Percentiles rank a stretch among this genome's conserved stretches.
phyloP scores from a whole-genome alignment of 2,329 filamentous ascomycete genomes.

The Lasiodiplodia hormozganensis region DNA sequence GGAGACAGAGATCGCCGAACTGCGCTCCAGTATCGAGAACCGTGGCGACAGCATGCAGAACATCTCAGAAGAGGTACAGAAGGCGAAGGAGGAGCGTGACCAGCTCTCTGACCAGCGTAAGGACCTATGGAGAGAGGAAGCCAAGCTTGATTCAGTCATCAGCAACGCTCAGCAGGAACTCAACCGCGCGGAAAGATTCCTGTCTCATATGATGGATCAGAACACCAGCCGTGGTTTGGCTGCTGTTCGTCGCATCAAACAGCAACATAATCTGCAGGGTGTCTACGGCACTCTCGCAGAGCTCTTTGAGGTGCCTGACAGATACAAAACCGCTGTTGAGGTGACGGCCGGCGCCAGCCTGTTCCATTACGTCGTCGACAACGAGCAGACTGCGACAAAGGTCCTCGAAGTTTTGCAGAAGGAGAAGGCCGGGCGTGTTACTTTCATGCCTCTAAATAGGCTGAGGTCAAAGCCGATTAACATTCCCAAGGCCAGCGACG shows the following conservation, averaged over 20 bases:
- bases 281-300: conserved; percentile 94
- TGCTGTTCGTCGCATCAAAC: conserved; percentile 83
- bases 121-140: conserved; percentile 85
- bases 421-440: conserved; percentile 83
- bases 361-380: conserved; percentile 96
- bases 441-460: conserved; percentile 91
- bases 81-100: conserved; percentile 79
- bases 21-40: conserved; percentile 78
- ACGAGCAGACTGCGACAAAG: conserved; percentile 82
- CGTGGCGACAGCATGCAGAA: conserved; percentile 76
- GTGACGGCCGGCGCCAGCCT: conserved; percentile 90
- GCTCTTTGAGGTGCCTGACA: conserved; percentile 83
- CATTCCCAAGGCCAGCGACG: conserved; percentile 85
- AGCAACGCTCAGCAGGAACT: conserved; percentile 77
- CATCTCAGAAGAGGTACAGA: conserved; percentile 75
- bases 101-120: conserved; percentile 86
- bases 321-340: conserved; percentile 88
- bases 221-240: conserved; percentile 85
- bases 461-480: conserved; percentile 74
- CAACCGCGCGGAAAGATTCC: conserved; percentile 75
- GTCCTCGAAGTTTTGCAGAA: conserved; percentile 81
- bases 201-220: conserved; percentile 87
- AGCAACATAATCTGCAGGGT: conserved; percentile 78
- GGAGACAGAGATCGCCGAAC: conserved; percentile 73
- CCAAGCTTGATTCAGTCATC: conserved; percentile 81